Evolutionary conservation across 352 stramenopile genomes (phyloP).

Genomic region (Pythium sukuiense): DNA sequence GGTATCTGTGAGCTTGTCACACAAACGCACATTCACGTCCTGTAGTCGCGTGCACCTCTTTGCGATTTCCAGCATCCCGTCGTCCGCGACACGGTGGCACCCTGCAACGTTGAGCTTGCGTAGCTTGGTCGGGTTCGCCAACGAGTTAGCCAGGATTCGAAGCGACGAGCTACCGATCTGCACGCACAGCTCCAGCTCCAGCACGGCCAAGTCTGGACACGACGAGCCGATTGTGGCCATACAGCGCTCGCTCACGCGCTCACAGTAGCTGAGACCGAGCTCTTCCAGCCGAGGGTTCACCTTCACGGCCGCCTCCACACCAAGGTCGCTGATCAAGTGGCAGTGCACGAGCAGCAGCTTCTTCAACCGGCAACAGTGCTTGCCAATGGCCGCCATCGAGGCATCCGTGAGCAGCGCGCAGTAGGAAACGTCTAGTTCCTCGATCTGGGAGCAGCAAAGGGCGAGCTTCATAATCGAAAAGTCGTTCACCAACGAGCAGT

Average conservation of each 20-base stretch:
- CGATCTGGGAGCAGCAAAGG: conserved; percentile 60
- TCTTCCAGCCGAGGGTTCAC: conserved; percentile 52
- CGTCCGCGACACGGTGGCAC: conserved; percentile 76
- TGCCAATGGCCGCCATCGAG: conserved; percentile 44
- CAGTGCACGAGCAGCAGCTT: conserved; percentile 44
- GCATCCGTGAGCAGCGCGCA: conserved; percentile 64
- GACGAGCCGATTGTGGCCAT: conserved; percentile 52
- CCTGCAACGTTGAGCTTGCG: conserved; percentile 71
- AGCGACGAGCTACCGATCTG: conserved; percentile 58
- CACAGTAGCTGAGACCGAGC: conserved; percentile 63
- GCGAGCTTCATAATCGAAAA: conserved; percentile 39
- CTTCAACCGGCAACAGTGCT: conserved; percentile 53
- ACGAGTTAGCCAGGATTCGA: conserved; percentile 47
- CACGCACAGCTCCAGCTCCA: conserved; percentile 68
- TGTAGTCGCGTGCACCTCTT: conserved; percentile 58
- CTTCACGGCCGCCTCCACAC: conserved; percentile 64
- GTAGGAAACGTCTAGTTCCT: conserved; percentile 78
- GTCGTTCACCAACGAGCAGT: conserved; percentile 45
- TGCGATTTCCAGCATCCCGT: conserved; percentile 70
- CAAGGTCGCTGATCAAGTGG: conserved; percentile 72
- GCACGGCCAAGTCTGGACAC: conserved; percentile 37
- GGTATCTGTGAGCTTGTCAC: conserved; percentile 82
- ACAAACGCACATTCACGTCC: conserved; percentile 73
- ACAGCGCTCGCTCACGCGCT: conserved; percentile 63
- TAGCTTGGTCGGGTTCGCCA: conserved; percentile 52